These are phyloP conservation scores for Ceratocystis eucalypticola DNA, from an alignment of 2,329 filamentous ascomycete genomes.

Conservation along the genomic window DNA sequence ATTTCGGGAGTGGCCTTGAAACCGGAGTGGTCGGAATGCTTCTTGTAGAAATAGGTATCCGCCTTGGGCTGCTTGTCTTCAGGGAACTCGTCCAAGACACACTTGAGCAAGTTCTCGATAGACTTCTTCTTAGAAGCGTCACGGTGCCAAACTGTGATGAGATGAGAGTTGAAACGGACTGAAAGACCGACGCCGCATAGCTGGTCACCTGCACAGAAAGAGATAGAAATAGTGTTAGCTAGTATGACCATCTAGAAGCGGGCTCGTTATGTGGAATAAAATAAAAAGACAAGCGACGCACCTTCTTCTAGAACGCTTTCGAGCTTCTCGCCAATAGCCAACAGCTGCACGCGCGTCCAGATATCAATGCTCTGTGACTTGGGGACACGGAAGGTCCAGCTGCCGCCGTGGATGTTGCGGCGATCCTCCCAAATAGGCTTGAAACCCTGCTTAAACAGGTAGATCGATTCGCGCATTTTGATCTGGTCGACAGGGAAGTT, in stretches of 20 bases:
- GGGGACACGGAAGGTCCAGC: conserved; percentile 83
- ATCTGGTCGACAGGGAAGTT: conserved; percentile 65
- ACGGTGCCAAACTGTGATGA: conserved; percentile 89
- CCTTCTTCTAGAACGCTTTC: conserved; percentile 59
- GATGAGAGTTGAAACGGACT: conserved; percentile 75
- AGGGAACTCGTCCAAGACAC: conserved; percentile 60
- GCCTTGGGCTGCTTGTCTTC: conserved; percentile 57
- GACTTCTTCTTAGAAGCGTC: conserved; percentile 69
- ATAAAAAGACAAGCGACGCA: conserved; percentile 29
- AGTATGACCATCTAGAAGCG: neutral
- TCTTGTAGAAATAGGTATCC: conserved; percentile 72
- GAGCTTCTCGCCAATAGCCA: conserved; percentile 71
- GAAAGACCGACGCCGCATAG: conserved; percentile 82
- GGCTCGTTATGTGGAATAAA: neutral
- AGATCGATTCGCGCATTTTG: conserved; percentile 63
- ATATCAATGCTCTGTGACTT: conserved; percentile 60
- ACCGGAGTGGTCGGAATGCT: conserved; percentile 74
- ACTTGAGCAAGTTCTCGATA: conserved; percentile 58
- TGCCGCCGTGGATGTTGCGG: conserved; percentile 71
- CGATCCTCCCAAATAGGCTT: conserved; percentile 73
- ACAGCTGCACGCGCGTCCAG: conserved; percentile 68
- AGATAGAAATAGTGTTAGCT: neutral
- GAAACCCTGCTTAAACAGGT: conserved; percentile 68
- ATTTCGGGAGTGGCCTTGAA: conserved; percentile 54
- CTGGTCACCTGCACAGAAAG: conserved; percentile 49